Conservation (phyloP, 176 grass and related monocot genomes). For the Juncus effusus region DNA sequence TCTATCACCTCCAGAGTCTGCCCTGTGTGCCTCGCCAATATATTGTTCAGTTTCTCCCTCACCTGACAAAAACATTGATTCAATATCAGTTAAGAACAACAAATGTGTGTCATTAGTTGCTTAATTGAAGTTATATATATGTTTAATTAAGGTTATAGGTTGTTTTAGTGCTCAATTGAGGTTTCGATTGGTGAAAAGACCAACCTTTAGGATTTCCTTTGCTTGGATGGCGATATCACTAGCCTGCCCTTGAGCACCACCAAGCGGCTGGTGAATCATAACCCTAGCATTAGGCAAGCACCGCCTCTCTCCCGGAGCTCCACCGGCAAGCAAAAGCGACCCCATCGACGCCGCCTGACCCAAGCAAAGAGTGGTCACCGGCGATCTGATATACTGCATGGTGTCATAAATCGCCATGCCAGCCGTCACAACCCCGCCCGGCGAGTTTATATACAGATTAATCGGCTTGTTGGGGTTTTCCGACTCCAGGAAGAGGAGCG, state of each 20-base stretch:
- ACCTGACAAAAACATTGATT: not conserved
- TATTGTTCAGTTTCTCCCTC: slow-evolving; percentile 67
- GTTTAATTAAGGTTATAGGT: too few relatives aligned
- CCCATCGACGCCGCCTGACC: slow-evolving; percentile 80
- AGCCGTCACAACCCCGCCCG: slow-evolving; percentile 51
- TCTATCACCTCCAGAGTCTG: slow-evolving; percentile 52
- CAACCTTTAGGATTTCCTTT: slow-evolving; percentile 68
- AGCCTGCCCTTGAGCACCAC: slow-evolving; percentile 52
- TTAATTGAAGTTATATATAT: too few relatives aligned
- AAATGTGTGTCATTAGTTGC: too few relatives aligned
- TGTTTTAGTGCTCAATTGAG: too few relatives aligned
- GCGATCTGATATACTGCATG: slow-evolving; percentile 80
- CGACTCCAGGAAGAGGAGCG: slow-evolving; percentile 92
- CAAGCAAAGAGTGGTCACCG: slow-evolving; percentile 76
- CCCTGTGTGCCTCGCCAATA: slow-evolving; percentile 69
- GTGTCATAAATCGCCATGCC: slow-evolving; percentile 93
- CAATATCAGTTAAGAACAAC: too few relatives aligned
- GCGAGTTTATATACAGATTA: slow-evolving; percentile 77
- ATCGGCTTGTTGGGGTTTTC: slow-evolving; percentile 78
- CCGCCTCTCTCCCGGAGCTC: slow-evolving; percentile 56
- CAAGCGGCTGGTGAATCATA: slow-evolving; percentile 90
- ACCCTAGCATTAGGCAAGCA: slow-evolving; percentile 73
- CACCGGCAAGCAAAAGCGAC: slow-evolving; percentile 72
- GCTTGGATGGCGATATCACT: slow-evolving; percentile 69
- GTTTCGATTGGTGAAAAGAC: not conserved